Evolutionary conservation across 2,329 filamentous ascomycete species (phyloP).

Genomic region (Fusarium subtropicale): DNA sequence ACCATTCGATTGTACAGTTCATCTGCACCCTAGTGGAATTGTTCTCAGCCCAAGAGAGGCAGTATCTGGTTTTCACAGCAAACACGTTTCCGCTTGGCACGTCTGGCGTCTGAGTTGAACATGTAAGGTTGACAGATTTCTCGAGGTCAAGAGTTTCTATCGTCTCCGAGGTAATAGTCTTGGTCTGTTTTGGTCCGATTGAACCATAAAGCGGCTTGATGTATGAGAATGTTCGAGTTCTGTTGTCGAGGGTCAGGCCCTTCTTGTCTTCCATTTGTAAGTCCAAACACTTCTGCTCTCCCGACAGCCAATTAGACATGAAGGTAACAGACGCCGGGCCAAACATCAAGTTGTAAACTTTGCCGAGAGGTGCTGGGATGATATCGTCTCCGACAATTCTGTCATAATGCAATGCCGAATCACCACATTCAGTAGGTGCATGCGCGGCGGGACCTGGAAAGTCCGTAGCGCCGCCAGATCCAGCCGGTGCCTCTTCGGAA

Average conservation of each 20-base stretch:
- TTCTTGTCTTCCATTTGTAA: constrained; percentile 87
- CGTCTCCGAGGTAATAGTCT: constrained; percentile 87
- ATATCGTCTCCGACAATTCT: constrained; percentile 86
- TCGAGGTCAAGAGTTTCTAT: constrained; percentile 89
- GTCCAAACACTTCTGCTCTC: constrained; percentile 91
- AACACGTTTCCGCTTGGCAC: constrained; percentile 96
- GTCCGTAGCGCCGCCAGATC: constrained; percentile 64
- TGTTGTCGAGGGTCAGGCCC: constrained; percentile 79
- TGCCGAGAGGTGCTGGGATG: constrained; percentile 88
- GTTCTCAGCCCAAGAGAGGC: constrained; percentile 89
- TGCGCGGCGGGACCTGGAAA: constrained; percentile 89
- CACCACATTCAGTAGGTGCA: constrained; percentile 85
- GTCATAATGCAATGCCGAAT: constrained; percentile 83
- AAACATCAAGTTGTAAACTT: constrained; percentile 90
- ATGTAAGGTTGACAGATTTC: constrained; percentile 83
- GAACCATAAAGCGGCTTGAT: constrained; percentile 88
- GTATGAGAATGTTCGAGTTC: constrained; percentile 81
- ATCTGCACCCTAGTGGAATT: constrained; percentile 87
- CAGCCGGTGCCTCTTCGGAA: constrained; percentile 61
- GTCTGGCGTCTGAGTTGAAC: constrained; percentile 90
- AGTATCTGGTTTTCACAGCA: constrained; percentile 91
- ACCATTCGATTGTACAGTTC: constrained; percentile 94
- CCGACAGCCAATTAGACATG: constrained; percentile 86
- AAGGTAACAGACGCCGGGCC: constrained; percentile 82
- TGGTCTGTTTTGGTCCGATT: constrained; percentile 93